Evolutionary conservation across 495 filamentous ascomycete genomes (phyloP), one percentile per base, ranked within the genome.

Genomic region (Aspergillus panamensis): DNA sequence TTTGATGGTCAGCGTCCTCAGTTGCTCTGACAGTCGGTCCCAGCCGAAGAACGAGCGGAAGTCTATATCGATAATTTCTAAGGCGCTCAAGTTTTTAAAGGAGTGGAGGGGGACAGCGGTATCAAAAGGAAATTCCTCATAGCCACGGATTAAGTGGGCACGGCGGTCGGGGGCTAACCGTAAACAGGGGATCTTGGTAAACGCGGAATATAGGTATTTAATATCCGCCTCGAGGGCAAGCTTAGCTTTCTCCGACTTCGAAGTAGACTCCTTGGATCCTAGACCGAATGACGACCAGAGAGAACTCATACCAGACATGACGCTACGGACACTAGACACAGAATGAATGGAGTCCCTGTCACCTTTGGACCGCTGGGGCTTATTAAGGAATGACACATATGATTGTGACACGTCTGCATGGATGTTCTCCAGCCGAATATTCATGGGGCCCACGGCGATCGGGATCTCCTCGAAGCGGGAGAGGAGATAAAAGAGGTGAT

Each of bases 111-210:
- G 94, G 25, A 98, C 94, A n/a, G 94, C 94, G 39, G 90, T 94
- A 68, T 98, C 94, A 70, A 98, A 96, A 3, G 94, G 94, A 66
- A 98, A 98, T 66, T 97, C 94, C 71, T 98, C 94, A 67, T 92
- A 97, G 31, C 92, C 93, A 57, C 85, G 82, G 60, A 98, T 96
- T 64, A 96, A 73, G 42, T 87, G 85, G 35, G 92, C 91, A 48
- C 90, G 89, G 72, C 89, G 90, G 71, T 97, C 94, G 8, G 92
- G 92, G 47, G 92, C 84, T 49, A 98, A 77, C 55, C 87, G 85
- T 43, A 98, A 77, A 64, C 89, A 96, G 3, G 94, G 94, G 54
- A 97, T 96, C 75, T 98, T 98, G 66, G 94, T 98, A 72, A 97
- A 97, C 55, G 94, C 91, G 17, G 94, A 96, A 73, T 96, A 98